These are phyloP conservation scores for Arachis hypogaea DNA, from an alignment of 306 rosid genomes.

Conservation along the genomic window DNA sequence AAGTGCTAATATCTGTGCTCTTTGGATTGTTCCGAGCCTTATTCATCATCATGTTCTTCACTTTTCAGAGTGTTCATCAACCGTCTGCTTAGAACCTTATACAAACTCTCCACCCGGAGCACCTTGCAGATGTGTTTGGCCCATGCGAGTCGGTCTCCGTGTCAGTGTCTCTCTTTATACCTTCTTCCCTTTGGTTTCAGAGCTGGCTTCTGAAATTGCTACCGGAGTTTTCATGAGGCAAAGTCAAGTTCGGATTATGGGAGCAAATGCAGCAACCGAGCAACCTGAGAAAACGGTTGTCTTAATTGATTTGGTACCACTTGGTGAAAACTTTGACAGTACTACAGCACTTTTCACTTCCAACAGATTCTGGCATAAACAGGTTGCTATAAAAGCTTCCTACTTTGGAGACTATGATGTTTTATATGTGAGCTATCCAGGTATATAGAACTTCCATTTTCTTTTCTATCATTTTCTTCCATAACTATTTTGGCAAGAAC, in stretches of 20 bases:
- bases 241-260: conserved; percentile 85
- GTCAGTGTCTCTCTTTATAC: conserved; percentile 72
- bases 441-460: conserved; percentile 41
- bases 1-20: conserved; percentile 21
- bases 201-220: conserved; percentile 75
- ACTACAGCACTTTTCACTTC: conserved; percentile 70
- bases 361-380: conserved; percentile 77
- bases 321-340: conserved; percentile 68
- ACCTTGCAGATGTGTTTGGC: conserved; percentile 83
- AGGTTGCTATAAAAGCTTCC: conserved; percentile 59
- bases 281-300: conserved; percentile 76
- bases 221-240: conserved; percentile 67
- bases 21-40: conserved; percentile 20
- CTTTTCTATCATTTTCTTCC: conserved; percentile 1
- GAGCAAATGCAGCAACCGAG: conserved; percentile 81
- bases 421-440: conserved; percentile 82
- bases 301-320: conserved; percentile 79
- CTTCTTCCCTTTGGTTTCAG: conserved; percentile 86
- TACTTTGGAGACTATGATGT: conserved; percentile 84
- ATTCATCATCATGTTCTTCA: conserved; percentile 26
- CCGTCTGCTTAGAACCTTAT: conserved; percentile 70
- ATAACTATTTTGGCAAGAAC: conserved; percentile 31
- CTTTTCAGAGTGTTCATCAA: conserved; percentile 69
- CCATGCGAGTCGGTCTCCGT: conserved; percentile 78
- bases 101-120: conserved; percentile 78